Evolutionary conservation across 163 green algal species (phyloP).

Genomic region (Scenedesmus sp.): DNA sequence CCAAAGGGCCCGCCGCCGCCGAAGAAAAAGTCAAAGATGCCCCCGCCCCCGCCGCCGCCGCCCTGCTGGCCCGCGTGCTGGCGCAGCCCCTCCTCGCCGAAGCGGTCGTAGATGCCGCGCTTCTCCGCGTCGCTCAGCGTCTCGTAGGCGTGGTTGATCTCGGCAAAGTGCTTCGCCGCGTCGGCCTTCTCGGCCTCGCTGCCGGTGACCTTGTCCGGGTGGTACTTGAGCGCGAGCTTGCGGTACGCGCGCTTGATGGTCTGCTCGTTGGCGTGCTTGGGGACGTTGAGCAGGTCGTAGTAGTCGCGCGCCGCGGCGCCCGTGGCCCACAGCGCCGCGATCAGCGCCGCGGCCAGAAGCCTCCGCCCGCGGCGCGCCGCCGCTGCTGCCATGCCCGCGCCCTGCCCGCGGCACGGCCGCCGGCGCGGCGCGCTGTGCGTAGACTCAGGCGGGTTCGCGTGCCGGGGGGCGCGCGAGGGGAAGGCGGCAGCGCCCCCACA

Average conservation of each 20-base stretch:
- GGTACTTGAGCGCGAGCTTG: constrained; percentile 97
- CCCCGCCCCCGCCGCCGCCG: constrained; percentile 65
- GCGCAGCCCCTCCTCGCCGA: constrained; percentile 94
- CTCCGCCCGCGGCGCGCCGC: too few species aligned
- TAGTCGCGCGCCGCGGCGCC: constrained; percentile 24
- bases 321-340: not conserved
- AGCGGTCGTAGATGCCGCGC: constrained; percentile 85
- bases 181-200: constrained; percentile 86
- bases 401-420: too few species aligned
- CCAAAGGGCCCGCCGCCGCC: constrained; percentile 64
- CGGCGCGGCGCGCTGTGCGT: too few species aligned
- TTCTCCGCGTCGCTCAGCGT: constrained; percentile 79
- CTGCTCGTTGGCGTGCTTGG: constrained; percentile 77
- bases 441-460: too few species aligned
- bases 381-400: too few species aligned
- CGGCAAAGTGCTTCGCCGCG: constrained; percentile 93
- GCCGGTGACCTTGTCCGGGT: constrained; percentile 90
- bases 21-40: constrained; percentile 92
- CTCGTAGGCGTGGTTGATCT: constrained; percentile 83
- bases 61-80: constrained; percentile 75
- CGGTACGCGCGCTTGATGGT: constrained; percentile 97
- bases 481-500: too few species aligned
- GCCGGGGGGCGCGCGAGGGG: too few species aligned
- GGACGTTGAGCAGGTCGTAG: constrained; percentile 56
- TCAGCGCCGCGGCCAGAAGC: not conserved